Conservation (phyloP, 2,329 filamentous ascomycete species). For the Aspergillus clavatus region DNA sequence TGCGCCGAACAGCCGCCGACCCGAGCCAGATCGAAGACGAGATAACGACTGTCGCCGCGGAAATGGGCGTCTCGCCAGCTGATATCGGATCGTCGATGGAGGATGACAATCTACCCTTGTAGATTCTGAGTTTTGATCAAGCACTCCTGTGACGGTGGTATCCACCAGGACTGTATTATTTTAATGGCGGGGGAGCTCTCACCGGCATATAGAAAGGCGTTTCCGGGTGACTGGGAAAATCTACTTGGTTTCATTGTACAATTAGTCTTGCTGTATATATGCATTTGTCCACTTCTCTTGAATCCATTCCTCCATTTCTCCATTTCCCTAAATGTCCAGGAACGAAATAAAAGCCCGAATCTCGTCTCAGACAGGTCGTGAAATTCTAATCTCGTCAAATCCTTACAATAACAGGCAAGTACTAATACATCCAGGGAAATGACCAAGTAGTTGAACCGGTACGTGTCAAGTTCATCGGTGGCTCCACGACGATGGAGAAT, state of each 20-base stretch:
- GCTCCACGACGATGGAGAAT: too few relatives aligned
- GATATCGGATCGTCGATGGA: conserved; percentile 29
- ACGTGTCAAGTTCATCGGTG: neutral
- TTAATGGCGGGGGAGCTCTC: neutral
- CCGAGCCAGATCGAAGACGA: conserved; percentile 30
- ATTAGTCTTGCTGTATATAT: neutral
- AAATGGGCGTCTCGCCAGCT: conserved; percentile 34
- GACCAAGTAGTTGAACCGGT: neutral
- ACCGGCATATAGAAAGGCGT: neutral
- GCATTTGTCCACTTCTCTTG: neutral
- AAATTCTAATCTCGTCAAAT: neutral
- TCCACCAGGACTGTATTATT: neutral
- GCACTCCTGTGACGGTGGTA: too few relatives aligned
- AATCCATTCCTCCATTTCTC: neutral
- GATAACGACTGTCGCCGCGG: conserved; percentile 30
- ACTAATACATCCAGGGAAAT: neutral
- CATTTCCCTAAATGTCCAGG: neutral
- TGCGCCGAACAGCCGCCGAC: conserved; percentile 30
- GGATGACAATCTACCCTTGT: conserved; percentile 24
- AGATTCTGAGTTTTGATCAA: neutral
- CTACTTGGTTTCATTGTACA: neutral
- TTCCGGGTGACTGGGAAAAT: neutral
- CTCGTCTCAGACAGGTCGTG: neutral
- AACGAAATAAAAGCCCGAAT: neutral
- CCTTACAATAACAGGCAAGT: neutral